Percentiles rank a stretch among this genome's conserved stretches.
These are phyloP conservation scores for Gynostemma pentaphyllum DNA, from an alignment of 306 rosid species.

Conservation along the genomic window DNA sequence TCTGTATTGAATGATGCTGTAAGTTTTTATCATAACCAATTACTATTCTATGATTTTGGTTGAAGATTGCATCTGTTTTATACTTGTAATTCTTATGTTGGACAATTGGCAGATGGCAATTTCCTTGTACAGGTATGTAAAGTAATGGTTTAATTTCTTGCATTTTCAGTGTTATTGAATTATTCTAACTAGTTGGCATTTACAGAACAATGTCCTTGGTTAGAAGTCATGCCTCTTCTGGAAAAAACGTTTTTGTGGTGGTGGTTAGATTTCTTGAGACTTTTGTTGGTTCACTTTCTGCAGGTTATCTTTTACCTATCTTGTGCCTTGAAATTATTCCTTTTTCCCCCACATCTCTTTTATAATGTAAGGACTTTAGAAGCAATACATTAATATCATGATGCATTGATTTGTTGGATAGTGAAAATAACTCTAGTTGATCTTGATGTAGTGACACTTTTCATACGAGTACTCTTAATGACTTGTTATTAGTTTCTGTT, in stretches of 20 bases:
- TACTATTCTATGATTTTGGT: slow-evolving; percentile 8
- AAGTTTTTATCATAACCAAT: slow-evolving; percentile 24
- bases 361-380: not conserved
- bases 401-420: not conserved
- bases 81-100: slow-evolving; percentile 6
- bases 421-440: not conserved
- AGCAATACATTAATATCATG: not conserved
- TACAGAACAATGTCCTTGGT: slow-evolving; percentile 85
- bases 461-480: not conserved
- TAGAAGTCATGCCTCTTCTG: slow-evolving; percentile 46
- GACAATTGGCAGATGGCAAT: slow-evolving; percentile 73
- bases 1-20: slow-evolving; percentile 97
- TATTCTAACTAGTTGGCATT: slow-evolving; percentile 14
- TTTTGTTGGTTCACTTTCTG: slow-evolving; percentile 92
- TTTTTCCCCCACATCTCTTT: not conserved
- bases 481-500: not conserved
- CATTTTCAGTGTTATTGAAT: slow-evolving; percentile 13
- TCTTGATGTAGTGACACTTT: not conserved
- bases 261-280: slow-evolving; percentile 90
- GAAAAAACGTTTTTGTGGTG: slow-evolving; percentile 71
- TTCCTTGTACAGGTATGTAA: slow-evolving; percentile 83
- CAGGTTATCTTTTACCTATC: slow-evolving; percentile 41
- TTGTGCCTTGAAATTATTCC: not conserved
- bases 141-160: slow-evolving; percentile 5
- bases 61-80: not conserved